Conservation (phyloP, 2,329 filamentous ascomycete species). For the Trichoderma asperellum region DNA sequence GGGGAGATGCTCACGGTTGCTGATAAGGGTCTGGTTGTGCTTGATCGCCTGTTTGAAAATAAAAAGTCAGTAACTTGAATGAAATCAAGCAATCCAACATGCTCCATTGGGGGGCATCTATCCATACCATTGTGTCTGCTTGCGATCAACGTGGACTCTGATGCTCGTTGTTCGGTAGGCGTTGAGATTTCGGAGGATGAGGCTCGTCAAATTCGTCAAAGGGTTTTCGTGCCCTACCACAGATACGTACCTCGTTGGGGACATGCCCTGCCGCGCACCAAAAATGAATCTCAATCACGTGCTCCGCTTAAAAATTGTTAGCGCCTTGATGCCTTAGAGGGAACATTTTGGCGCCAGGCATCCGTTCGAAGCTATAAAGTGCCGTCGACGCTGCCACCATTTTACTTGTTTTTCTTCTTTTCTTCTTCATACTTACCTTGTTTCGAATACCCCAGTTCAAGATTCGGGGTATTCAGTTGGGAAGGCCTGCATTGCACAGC, state of each 20-base stretch:
- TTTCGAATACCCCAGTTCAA: conserved; percentile 51
- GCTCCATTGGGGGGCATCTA: conserved; percentile 32
- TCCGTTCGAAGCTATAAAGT: conserved; percentile 42
- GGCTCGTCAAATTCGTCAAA: conserved; percentile 48
- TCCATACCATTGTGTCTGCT: conserved; percentile 59
- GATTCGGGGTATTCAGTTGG: conserved; percentile 49
- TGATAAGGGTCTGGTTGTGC: conserved; percentile 98
- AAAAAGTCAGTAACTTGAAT: conserved; percentile 41
- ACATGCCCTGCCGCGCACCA: conserved; percentile 32
- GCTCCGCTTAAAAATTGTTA: conserved; percentile 22
- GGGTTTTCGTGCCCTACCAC: conserved; percentile 50
- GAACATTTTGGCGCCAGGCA: conserved; percentile 36
- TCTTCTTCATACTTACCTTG: conserved; percentile 61
- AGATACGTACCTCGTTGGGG: conserved; percentile 43
- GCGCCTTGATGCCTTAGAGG: conserved; percentile 26
- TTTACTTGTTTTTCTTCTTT: conserved; percentile 40
- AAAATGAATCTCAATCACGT: conserved; percentile 34
- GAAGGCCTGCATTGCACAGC: conserved; percentile 61
- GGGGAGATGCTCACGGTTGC: conserved; percentile 75
- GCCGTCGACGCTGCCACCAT: neutral
- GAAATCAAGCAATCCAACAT: conserved; percentile 32
- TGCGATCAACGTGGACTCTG: conserved; percentile 55
- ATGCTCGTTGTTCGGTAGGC: conserved; percentile 47
- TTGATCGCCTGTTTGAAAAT: conserved; percentile 78
- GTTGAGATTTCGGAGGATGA: conserved; percentile 46